Percentiles rank a stretch among this genome's conserved stretches.
phyloP scores from a whole-genome alignment of 1,284 basidiomycete species.

The Ustanciosporium gigantosporum region DNA sequence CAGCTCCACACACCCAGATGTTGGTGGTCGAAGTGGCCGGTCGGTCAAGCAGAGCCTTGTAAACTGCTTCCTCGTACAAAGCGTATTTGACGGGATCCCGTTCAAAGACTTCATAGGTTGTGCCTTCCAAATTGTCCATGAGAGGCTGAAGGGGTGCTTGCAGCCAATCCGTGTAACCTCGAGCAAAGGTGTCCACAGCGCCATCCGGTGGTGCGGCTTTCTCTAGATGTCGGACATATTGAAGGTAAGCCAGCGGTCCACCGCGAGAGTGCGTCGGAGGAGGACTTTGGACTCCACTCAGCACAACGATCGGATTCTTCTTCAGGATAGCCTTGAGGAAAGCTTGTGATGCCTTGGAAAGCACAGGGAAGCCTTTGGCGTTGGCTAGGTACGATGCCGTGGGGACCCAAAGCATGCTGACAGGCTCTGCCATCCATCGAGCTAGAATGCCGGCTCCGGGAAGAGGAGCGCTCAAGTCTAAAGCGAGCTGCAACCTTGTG shows the following conservation, averaged over 20 bases:
- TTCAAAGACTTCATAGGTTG: constrained; percentile 97
- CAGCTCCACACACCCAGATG: constrained; percentile 81
- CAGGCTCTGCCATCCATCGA: constrained; percentile 90
- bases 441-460: constrained; percentile 67
- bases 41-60: constrained; percentile 71
- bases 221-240: constrained; percentile 68
- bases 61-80: constrained; percentile 80
- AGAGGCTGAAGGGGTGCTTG: constrained; percentile 93
- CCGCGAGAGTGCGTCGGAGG: constrained; percentile 67
- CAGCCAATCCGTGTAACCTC: constrained; percentile 90
- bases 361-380: constrained; percentile 92
- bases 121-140: constrained; percentile 93
- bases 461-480: constrained; percentile 85
- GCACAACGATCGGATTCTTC: constrained; percentile 38
- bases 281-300: constrained; percentile 43
- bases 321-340: constrained; percentile 44
- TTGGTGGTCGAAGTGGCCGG: constrained; percentile 65
- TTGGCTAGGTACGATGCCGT: constrained; percentile 91
- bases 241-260: constrained; percentile 82
- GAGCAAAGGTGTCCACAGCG: constrained; percentile 76
- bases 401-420: constrained; percentile 83
- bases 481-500: constrained; percentile 73
- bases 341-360: constrained; percentile 71
- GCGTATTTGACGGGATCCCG: constrained; percentile 95
- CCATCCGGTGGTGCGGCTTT: constrained; percentile 43